Evolutionary conservation across 441 rosid genomes (phyloP), one percentile per base, ranked within the genome.

Genomic region (Gossypium laxum): DNA sequence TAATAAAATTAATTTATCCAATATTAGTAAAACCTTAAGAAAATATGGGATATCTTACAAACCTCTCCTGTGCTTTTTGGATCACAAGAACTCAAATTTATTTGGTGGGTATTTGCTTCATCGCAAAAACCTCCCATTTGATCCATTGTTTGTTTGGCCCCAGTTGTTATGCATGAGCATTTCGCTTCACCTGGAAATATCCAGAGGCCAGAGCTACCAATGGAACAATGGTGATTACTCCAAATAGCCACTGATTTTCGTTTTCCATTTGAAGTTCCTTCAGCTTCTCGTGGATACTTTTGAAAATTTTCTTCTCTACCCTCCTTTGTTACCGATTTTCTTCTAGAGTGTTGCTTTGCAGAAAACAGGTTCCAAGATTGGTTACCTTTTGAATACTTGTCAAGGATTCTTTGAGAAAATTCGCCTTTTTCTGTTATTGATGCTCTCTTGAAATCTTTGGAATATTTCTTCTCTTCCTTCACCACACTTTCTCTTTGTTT

Each of bases 131-230:
- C 75, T 75, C 79, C 81, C 64, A 58, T 74, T 54, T 83, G 32
- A 76, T 81, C 80, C 76, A 81, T 73, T 41, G 70, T 48, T 74
- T 72, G 71, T 78, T 82, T 82, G 73, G 81, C 77, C 21, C 77
- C 76, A 14, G 86, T 80, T 51, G 92, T 84, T 51, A 81, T 65
- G 68, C 89, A 85, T 54, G 78, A 64, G 71, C 71, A 66, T 55
- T 76, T 84, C 51, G 81, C 76, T 73, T 83, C 90, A 55, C 79
- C 87, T 0, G 93, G 91, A 67, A 85, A 93, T 77, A 89, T 83
- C 97, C 98, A 90, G 58, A 80, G 83, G 41, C 86, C 85, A 6
- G 84, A 74, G 66, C 77, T 74, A 76, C 83, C 80, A 56, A 74
- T 76, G 41, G 76, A 74, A 77, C 70, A 57, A 41, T 62, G 70